phyloP scores from a whole-genome alignment of 306 rosid species.

The Lathyrus tuberosus region DNA sequence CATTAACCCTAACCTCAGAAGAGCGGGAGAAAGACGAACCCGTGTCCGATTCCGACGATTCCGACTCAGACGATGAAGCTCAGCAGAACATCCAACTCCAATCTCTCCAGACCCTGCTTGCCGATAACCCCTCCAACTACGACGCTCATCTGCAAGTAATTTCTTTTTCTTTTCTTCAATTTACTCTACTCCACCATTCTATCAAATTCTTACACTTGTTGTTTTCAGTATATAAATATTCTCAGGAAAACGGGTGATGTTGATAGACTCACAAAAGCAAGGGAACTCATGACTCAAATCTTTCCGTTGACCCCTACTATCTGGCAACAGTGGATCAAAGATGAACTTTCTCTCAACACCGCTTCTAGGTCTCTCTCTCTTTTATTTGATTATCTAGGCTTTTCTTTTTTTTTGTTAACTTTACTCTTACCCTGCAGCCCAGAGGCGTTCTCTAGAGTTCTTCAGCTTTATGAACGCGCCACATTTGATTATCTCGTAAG shows the following conservation, averaged over 20 bases:
- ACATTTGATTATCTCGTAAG: constrained; percentile 81
- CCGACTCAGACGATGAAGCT: constrained; percentile 60
- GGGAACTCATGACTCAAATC: constrained; percentile 75
- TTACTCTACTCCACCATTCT: neutral
- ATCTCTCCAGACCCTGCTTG: constrained; percentile 62
- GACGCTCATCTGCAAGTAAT: constrained; percentile 68
- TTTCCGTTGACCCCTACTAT: constrained; percentile 74
- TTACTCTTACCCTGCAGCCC: constrained; percentile 46
- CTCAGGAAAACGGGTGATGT: constrained; percentile 72
- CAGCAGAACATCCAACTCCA: constrained; percentile 65
- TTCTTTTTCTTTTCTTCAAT: neutral
- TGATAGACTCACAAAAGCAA: constrained; percentile 70
- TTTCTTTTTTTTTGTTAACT: neutral
- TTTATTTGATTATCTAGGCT: neutral
- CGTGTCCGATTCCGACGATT: constrained; percentile 34
- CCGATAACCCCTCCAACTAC: constrained; percentile 70
- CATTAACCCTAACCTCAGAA: constrained; percentile 28
- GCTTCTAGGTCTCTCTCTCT: constrained; percentile 47
- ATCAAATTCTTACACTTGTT: constrained; percentile 7
- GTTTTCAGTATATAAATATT: constrained; percentile 63
- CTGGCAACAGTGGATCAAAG: constrained; percentile 95
- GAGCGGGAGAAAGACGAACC: constrained; percentile 9
- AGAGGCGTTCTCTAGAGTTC: constrained; percentile 52
- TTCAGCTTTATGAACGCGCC: constrained; percentile 72
- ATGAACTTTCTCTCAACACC: constrained; percentile 65